Percentiles rank a stretch among this genome's conserved stretches.
These are phyloP conservation scores for Daphne laureola DNA, from an alignment of 441 rosid genomes.

Conservation along the genomic window DNA sequence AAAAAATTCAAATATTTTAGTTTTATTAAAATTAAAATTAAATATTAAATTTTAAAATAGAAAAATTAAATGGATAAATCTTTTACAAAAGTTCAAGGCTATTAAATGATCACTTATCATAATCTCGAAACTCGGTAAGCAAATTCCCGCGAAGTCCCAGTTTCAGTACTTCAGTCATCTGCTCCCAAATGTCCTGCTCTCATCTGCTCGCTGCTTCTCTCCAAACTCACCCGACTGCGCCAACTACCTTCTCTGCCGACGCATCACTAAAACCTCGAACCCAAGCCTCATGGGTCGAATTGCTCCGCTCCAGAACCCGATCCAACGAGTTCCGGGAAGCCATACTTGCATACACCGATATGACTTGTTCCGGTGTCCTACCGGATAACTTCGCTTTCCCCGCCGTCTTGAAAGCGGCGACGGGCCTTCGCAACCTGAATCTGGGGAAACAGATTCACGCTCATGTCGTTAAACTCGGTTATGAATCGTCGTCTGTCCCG, in stretches of 20 bases:
- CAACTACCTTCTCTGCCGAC: conserved; percentile 16
- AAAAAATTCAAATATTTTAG: too few species aligned
- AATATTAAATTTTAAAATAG: too few species aligned
- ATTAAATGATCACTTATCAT: too few species aligned
- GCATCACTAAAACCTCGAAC: conserved; percentile 19
- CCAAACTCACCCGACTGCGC: conserved; percentile 13
- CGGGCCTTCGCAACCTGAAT: conserved; percentile 40
- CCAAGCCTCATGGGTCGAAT: conserved; percentile 53
- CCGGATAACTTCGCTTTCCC: conserved; percentile 79
- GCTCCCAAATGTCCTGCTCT: conserved; percentile 11
- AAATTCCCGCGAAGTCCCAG: too few species aligned
- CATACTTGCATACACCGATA: conserved; percentile 46
- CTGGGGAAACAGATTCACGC: conserved; percentile 74
- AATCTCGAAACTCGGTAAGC: too few species aligned
- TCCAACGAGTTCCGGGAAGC: conserved; percentile 59
- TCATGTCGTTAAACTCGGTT: conserved; percentile 64
- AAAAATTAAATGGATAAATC: too few species aligned
- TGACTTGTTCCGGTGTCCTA: conserved; percentile 38
- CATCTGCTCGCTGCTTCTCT: conserved; percentile 16
- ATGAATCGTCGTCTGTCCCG: conserved; percentile 27
- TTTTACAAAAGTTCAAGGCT: too few species aligned
- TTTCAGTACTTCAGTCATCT: too few species aligned
- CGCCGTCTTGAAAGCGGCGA: conserved; percentile 58
- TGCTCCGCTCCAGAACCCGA: conserved; percentile 48
- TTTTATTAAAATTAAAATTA: too few species aligned